A percentile compares a stretch with the other conserved stretches of the same genome.
Conservation (phyloP, 2,329 filamentous ascomycete species). For the Zasmidium citrigriseum region DNA sequence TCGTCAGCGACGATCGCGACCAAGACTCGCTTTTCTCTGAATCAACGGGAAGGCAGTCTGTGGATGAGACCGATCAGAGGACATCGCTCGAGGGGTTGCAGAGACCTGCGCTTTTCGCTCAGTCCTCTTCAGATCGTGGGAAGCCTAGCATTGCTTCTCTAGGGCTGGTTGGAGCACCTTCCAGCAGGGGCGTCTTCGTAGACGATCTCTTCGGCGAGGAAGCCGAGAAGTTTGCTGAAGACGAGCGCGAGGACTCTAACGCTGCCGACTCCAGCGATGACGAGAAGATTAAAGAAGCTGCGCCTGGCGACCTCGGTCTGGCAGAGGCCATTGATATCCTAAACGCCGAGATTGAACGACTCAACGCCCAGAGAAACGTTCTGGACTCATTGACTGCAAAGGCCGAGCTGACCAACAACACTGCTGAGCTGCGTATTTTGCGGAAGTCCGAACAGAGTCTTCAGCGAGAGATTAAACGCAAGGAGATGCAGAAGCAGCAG, state of each 20-base stretch:
- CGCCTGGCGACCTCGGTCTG: constrained; percentile 88
- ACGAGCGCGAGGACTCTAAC: constrained; percentile 76
- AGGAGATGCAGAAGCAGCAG: constrained; percentile 93
- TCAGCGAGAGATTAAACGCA: constrained; percentile 86
- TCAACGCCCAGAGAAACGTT: constrained; percentile 84
- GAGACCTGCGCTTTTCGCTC: constrained; percentile 16
- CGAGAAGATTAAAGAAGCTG: constrained; percentile 89
- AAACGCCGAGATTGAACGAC: constrained; percentile 86
- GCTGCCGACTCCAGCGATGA: constrained; percentile 62
- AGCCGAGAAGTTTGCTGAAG: constrained; percentile 79
- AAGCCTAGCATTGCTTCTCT: constrained; percentile 90
- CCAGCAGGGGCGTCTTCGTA: constrained; percentile 86
- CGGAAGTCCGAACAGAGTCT: constrained; percentile 92
- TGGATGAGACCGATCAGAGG: constrained; percentile 35
- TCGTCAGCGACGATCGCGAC: constrained; percentile 76
- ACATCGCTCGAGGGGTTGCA: constrained; percentile 18
- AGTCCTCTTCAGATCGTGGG: constrained; percentile 51
- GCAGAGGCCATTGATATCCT: constrained; percentile 88
- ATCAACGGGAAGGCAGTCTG: constrained; percentile 58
- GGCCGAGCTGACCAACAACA: constrained; percentile 96
- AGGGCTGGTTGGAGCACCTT: constrained; percentile 83
- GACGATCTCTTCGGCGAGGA: constrained; percentile 93
- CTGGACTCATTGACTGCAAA: constrained; percentile 90
- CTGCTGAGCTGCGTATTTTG: constrained; percentile 85
- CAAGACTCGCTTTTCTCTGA: constrained; percentile 67